phyloP scores from a whole-genome alignment of 768 basidiomycete species.

The Naganishia friedmannii region DNA sequence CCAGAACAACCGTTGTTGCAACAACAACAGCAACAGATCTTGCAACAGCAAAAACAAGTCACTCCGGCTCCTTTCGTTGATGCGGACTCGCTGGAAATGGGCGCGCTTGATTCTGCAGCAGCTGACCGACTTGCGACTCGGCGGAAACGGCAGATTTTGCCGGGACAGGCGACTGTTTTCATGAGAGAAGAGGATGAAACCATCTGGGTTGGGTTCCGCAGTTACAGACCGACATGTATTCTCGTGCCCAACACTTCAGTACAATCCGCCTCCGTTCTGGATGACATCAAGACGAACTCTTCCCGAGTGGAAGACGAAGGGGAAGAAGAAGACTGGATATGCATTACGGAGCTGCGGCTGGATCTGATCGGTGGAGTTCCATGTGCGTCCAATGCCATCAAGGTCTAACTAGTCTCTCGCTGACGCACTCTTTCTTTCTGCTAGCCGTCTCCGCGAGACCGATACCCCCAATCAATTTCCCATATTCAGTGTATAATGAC shows the following conservation, averaged over 20 bases:
- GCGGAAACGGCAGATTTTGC: slow-evolving; percentile 3
- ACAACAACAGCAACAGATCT: slow-evolving; percentile 19
- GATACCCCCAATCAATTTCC: slow-evolving; percentile 18
- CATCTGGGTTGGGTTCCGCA: slow-evolving; percentile 24
- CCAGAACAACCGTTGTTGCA: slow-evolving; percentile 18
- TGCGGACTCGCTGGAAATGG: not conserved
- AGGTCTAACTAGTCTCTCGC: not conserved
- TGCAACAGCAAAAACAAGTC: slow-evolving; percentile 16
- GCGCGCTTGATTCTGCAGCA: not conserved
- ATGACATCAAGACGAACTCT: not conserved
- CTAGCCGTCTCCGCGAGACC: slow-evolving; percentile 19
- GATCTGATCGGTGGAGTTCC: slow-evolving; percentile 4
- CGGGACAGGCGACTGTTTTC: slow-evolving; percentile 24
- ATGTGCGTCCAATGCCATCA: not conserved
- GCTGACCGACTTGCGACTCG: not conserved
- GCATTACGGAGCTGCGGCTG: slow-evolving; percentile 12
- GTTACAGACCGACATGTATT: slow-evolving; percentile 14
- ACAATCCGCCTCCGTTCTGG: not conserved
- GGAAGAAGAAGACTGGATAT: slow-evolving; percentile 26
- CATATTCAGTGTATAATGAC: not conserved
- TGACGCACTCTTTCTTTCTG: not conserved
- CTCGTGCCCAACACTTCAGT: not conserved
- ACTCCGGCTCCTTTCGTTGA: not conserved
- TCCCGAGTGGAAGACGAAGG: slow-evolving; percentile 3
- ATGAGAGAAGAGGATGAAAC: slow-evolving; percentile 25